Conservation (phyloP, 1,284 basidiomycete species). For the Ganoderma lucidum region DNA sequence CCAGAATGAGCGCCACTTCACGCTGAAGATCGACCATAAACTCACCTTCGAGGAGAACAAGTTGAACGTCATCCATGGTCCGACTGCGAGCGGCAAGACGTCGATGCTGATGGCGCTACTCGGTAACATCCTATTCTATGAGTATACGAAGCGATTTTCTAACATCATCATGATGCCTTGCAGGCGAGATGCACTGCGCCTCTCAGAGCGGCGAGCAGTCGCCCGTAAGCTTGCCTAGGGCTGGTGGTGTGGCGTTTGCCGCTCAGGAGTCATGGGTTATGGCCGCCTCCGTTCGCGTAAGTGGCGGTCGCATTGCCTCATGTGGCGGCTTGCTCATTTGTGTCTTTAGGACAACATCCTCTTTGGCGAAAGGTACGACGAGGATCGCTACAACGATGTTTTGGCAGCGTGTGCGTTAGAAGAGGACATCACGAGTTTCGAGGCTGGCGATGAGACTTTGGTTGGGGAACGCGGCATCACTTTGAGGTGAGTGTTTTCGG, state of each 20-base stretch:
- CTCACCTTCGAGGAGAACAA: slow-evolving; percentile 62
- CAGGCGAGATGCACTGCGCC: slow-evolving; percentile 66
- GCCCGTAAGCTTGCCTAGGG: slow-evolving; percentile 65
- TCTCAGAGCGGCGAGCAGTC: slow-evolving; percentile 58
- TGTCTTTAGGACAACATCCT: slow-evolving; percentile 50
- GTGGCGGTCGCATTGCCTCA: not conserved
- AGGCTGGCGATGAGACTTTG: slow-evolving; percentile 6
- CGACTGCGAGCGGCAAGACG: slow-evolving; percentile 62
- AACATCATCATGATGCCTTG: not conserved
- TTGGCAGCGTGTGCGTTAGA: slow-evolving; percentile 25
- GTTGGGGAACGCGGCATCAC: slow-evolving; percentile 42
- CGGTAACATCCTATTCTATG: slow-evolving; percentile 37
- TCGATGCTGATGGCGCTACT: slow-evolving; percentile 61
- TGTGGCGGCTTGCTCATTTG: not conserved
- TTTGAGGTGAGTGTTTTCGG: slow-evolving; percentile 65
- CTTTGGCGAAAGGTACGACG: slow-evolving; percentile 50
- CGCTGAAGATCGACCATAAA: slow-evolving; percentile 56
- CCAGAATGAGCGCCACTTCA: slow-evolving; percentile 46
- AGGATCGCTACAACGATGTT: slow-evolving; percentile 52
- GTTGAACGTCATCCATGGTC: slow-evolving; percentile 70
- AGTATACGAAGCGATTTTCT: not conserved
- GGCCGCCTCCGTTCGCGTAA: slow-evolving; percentile 55
- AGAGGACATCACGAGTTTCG: slow-evolving; percentile 40
- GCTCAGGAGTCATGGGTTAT: slow-evolving; percentile 81
- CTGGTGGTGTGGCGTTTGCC: slow-evolving; percentile 69